A percentile compares a stretch with the other conserved stretches of the same genome.
Conservation (phyloP, 2,329 filamentous ascomycete genomes). For the Penicillium italicum region DNA sequence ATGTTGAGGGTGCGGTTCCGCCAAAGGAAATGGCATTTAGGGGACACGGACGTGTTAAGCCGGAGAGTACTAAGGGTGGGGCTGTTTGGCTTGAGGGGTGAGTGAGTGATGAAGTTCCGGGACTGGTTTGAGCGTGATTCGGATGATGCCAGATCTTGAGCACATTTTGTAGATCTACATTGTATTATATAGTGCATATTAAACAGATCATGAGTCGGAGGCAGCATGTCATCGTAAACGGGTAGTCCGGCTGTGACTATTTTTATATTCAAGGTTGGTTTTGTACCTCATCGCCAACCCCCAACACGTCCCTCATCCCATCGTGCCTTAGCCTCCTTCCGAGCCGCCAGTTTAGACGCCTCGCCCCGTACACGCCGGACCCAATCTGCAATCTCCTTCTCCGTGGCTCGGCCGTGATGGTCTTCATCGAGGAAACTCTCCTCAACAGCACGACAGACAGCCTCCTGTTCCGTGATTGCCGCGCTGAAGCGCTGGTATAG, state of each 20-base stretch:
- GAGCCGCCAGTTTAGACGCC: constrained; percentile 70
- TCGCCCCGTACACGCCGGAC: constrained; percentile 76
- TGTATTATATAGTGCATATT: background rate
- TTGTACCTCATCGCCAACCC: constrained; percentile 68
- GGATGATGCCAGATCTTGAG: background rate
- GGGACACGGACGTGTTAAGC: background rate
- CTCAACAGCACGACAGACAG: constrained; percentile 75
- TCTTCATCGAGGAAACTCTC: constrained; percentile 81
- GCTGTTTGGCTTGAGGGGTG: constrained; percentile 2
- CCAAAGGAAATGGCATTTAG: background rate
- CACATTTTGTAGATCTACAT: background rate
- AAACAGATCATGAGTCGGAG: background rate
- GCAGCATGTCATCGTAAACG: constrained; percentile 11
- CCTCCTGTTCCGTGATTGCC: constrained; percentile 77
- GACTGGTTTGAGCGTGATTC: background rate
- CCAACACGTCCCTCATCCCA: constrained; percentile 97
- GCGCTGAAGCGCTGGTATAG: constrained; percentile 78
- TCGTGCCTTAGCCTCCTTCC: constrained; percentile 81
- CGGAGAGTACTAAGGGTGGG: background rate
- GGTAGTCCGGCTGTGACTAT: background rate
- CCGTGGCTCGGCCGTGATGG: constrained; percentile 56
- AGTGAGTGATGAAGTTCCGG: background rate
- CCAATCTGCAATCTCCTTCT: constrained; percentile 84
- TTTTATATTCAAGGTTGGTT: background rate
- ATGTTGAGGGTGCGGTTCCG: constrained; percentile 22